These are phyloP conservation scores for Talaromyces sp. DNA, from an alignment of 2,329 filamentous ascomycete genomes.

Conservation along the genomic window DNA sequence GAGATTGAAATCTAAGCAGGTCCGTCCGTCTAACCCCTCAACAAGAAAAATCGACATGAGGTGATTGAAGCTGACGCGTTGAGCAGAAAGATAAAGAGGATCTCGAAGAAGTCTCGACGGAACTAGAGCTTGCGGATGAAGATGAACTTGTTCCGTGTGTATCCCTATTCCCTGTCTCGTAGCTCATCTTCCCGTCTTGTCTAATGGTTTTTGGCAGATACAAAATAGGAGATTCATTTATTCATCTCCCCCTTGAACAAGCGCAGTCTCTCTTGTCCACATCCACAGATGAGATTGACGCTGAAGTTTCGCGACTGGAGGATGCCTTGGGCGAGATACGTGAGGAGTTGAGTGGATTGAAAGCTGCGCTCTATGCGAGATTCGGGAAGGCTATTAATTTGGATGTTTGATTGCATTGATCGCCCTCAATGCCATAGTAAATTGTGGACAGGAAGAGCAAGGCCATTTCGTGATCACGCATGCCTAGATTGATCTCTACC, in stretches of 20 bases:
- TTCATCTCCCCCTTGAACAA: slow-evolving; percentile 76
- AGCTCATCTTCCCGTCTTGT: neutral
- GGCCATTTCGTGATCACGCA: too few species aligned
- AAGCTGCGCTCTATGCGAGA: slow-evolving; percentile 86
- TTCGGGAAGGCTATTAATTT: slow-evolving; percentile 97
- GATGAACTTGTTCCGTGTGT: slow-evolving; percentile 85
- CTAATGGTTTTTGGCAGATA: slow-evolving; percentile 58
- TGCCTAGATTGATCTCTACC: neutral
- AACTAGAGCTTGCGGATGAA: slow-evolving; percentile 92
- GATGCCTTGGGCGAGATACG: slow-evolving; percentile 69
- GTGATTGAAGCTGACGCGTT: neutral
- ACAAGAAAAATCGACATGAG: too few species aligned
- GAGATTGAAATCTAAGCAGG: slow-evolving; percentile 73
- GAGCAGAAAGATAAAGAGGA: slow-evolving; percentile 95
- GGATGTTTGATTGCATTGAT: slow-evolving; percentile 61
- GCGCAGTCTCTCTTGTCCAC: slow-evolving; percentile 78
- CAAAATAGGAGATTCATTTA: slow-evolving; percentile 94
- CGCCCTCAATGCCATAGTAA: neutral
- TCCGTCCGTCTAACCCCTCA: slow-evolving; percentile 42
- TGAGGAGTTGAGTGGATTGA: slow-evolving; percentile 85
- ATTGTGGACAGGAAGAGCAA: neutral
- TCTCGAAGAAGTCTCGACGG: slow-evolving; percentile 83
- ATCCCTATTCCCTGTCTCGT: neutral
- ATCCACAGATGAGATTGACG: slow-evolving; percentile 69
- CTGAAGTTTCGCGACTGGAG: slow-evolving; percentile 71